phyloP scores from a whole-genome alignment of 2,329 filamentous ascomycete species.

The Cladosporium oxysporum region DNA sequence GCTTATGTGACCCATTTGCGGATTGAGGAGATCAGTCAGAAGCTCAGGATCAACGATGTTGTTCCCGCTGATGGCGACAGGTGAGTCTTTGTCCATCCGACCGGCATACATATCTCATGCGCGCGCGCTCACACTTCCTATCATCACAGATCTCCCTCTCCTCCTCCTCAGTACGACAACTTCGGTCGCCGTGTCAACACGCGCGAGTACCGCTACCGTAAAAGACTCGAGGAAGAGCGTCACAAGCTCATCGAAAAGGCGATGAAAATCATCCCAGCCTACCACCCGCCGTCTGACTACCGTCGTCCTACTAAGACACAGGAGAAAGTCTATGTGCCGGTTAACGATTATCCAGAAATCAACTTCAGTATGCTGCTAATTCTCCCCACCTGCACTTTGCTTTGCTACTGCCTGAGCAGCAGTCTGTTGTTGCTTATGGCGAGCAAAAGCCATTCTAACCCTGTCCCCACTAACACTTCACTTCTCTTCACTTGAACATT shows the following conservation, averaged over 20 bases:
- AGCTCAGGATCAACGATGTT: slow-evolving; percentile 98
- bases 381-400: slow-evolving; percentile 47
- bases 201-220: slow-evolving; percentile 96
- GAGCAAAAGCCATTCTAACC: slow-evolving; percentile 39
- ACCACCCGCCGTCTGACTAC: slow-evolving; percentile 97
- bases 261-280: slow-evolving; percentile 99
- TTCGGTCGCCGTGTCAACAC: slow-evolving; percentile 99
- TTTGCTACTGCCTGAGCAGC: slow-evolving; percentile 42
- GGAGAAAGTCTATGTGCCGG: slow-evolving; percentile 99
- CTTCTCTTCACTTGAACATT: slow-evolving; percentile 22
- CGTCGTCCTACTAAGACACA: slow-evolving; percentile 99
- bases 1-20: slow-evolving; percentile 94
- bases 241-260: slow-evolving; percentile 99
- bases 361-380: slow-evolving; percentile 99
- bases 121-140: not conserved
- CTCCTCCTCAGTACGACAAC: slow-evolving; percentile 97
- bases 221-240: slow-evolving; percentile 95
- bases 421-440: slow-evolving; percentile 42
- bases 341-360: slow-evolving; percentile 99
- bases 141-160: slow-evolving; percentile 83
- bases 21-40: slow-evolving; percentile 99
- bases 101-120: not conserved
- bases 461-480: slow-evolving; percentile 29
- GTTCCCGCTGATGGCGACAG: slow-evolving; percentile 94
- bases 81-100: slow-evolving; percentile 55